These are phyloP conservation scores for Colletotrichum orbiculare DNA, from an alignment of 2,329 filamentous ascomycete species.

Conservation along the genomic window DNA sequence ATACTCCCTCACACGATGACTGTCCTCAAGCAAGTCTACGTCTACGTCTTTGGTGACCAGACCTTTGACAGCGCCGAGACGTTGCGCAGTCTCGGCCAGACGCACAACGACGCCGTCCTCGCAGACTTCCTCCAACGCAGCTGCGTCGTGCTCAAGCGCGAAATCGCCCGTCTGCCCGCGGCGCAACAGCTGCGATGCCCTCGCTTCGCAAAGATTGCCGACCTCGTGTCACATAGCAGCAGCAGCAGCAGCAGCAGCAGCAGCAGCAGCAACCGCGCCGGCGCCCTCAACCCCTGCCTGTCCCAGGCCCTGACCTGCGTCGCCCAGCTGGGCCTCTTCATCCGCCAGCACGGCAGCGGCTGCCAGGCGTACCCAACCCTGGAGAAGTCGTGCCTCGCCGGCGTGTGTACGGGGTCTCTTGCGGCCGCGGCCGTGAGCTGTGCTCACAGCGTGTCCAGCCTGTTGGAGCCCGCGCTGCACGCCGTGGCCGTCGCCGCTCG, in stretches of 20 bases:
- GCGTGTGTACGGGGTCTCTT: constrained; percentile 76
- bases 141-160: constrained; percentile 13
- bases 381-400: constrained; percentile 66
- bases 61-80: constrained; percentile 17
- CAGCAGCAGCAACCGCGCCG: no score
- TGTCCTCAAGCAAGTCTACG: neutral
- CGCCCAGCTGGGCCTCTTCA: constrained; percentile 75
- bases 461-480: constrained; percentile 72
- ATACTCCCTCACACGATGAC: constrained; percentile 9
- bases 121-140: constrained; percentile 19
- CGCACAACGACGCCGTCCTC: constrained; percentile 11
- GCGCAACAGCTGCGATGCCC: constrained; percentile 12
- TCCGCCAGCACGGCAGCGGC: constrained; percentile 66
- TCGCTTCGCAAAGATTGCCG: neutral
- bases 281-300: constrained; percentile 59
- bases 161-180: constrained; percentile 11
- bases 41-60: constrained; percentile 25
- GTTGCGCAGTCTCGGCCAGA: neutral
- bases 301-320: constrained; percentile 74
- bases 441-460: constrained; percentile 69
- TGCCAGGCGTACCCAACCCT: constrained; percentile 61
- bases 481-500: constrained; percentile 75
- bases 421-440: constrained; percentile 75
- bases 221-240: neutral
- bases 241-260: no score